phyloP scores from a whole-genome alignment of 495 filamentous ascomycete genomes.

The Trichocladium antarcticum region DNA sequence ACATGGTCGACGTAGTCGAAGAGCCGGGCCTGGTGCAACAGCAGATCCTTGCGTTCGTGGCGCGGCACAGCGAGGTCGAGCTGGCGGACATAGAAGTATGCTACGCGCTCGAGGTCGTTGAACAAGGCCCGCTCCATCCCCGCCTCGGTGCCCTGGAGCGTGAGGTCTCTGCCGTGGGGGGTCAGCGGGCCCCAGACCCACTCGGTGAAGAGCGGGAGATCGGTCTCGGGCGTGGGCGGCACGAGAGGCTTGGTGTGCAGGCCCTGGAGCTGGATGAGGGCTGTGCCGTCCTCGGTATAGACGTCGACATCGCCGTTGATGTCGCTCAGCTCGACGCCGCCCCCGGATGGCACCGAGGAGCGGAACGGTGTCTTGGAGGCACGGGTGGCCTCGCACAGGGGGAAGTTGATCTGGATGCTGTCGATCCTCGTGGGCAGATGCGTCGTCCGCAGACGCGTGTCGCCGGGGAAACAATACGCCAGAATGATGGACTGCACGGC shows the following conservation, averaged over 20 bases:
- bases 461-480: conserved; percentile 14
- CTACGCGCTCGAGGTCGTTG: conserved; percentile 3
- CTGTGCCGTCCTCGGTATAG: conserved; percentile 1
- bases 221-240: conserved; percentile 4
- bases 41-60: conserved; percentile 1
- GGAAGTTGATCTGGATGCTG: conserved; percentile 15
- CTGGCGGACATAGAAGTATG: conserved; percentile 8
- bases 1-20: conserved; percentile 8
- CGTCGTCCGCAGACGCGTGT: conserved; percentile 14
- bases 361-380: not conserved
- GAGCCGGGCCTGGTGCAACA: conserved; percentile 4
- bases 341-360: not conserved
- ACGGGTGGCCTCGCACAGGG: not conserved
- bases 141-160: not conserved
- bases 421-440: conserved; percentile 20
- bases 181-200: not conserved
- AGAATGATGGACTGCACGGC: conserved; percentile 23
- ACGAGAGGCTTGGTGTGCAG: conserved; percentile 6
- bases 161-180: not conserved
- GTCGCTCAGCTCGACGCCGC: not conserved
- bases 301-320: conserved; percentile 9
- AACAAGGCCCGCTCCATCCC: not conserved
- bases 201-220: conserved; percentile 9
- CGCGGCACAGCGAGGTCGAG: not conserved
- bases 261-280: conserved; percentile 14